Percentiles rank a stretch among this genome's conserved stretches.
Evolutionary conservation across 208 protist species (phyloP).

Genomic region (Naegleria lovaniensis): DNA sequence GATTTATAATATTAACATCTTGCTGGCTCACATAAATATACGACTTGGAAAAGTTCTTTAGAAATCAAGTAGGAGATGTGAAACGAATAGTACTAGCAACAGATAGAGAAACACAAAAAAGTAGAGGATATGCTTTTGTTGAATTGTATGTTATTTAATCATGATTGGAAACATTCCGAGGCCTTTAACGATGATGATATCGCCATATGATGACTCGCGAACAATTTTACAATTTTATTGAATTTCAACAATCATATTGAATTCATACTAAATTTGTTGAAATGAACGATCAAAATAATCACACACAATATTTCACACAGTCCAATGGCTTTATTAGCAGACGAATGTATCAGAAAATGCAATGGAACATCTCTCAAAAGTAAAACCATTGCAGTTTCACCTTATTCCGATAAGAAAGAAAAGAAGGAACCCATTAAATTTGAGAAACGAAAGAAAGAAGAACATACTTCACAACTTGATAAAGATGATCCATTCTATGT

Average conservation of each 20-base stretch:
- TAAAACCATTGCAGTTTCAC: background rate
- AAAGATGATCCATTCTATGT: background rate
- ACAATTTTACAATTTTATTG: too few species aligned
- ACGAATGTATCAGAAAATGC: background rate
- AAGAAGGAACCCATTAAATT: background rate
- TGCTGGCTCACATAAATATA: background rate
- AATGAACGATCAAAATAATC: too few species aligned
- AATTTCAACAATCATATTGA: too few species aligned
- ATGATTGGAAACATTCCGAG: too few species aligned
- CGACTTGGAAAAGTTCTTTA: background rate
- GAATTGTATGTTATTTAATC: slow-evolving; percentile 53
- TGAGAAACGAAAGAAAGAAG: background rate
- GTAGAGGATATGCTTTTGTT: slow-evolving; percentile 76
- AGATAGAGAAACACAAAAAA: slow-evolving; percentile 24
- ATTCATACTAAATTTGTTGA: too few species aligned
- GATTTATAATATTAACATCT: background rate
- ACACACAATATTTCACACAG: background rate
- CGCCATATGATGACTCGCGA: too few species aligned
- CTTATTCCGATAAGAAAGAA: background rate
- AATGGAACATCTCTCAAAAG: background rate
- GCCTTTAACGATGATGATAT: too few species aligned
- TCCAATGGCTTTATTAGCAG: background rate
- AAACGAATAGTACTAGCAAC: background rate
- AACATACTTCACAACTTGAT: background rate
- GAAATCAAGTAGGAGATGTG: background rate